These are phyloP conservation scores for Chlorella sp. DNA, from an alignment of 139 green algal species.

Conservation along the genomic window DNA sequence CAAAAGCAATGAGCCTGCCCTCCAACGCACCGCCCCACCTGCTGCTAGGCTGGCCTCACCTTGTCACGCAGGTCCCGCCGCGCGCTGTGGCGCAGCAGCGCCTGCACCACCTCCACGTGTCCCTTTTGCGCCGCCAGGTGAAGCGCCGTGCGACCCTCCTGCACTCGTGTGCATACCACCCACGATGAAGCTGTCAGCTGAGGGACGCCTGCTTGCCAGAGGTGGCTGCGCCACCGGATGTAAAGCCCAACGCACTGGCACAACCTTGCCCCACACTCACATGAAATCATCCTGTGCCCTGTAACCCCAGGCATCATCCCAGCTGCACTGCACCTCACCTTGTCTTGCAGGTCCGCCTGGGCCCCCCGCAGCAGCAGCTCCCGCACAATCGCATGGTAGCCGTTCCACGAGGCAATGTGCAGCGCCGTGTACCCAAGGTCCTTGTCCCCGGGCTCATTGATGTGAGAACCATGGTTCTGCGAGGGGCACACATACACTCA, in stretches of 20 bases:
- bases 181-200: too few species aligned
- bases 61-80: conserved; percentile 9
- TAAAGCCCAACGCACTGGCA: too few species aligned
- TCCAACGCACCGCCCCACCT: neutral
- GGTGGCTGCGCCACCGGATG: too few species aligned
- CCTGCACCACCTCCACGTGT: conserved; percentile 21
- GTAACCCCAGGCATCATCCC: too few species aligned
- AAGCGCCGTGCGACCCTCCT: conserved; percentile 42
- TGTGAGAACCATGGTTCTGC: too few species aligned
- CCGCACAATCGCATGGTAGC: conserved; percentile 20
- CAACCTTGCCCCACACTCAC: too few species aligned
- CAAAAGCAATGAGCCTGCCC: neutral
- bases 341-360: conserved; percentile 21
- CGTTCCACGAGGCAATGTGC: conserved; percentile 16
- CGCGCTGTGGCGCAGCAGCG: conserved; percentile 30
- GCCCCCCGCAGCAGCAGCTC: conserved; percentile 33
- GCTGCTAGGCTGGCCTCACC: conserved; percentile 9
- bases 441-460: too few species aligned
- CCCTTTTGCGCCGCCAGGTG: conserved; percentile 33
- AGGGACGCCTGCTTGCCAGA: too few species aligned
- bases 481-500: too few species aligned
- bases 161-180: neutral
- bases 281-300: too few species aligned
- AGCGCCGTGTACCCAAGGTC: conserved; percentile 16
- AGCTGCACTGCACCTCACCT: too few species aligned